These are phyloP conservation scores for Galeopsis tetrahit DNA, from an alignment of 257 asterid species.

Conservation along the genomic window DNA sequence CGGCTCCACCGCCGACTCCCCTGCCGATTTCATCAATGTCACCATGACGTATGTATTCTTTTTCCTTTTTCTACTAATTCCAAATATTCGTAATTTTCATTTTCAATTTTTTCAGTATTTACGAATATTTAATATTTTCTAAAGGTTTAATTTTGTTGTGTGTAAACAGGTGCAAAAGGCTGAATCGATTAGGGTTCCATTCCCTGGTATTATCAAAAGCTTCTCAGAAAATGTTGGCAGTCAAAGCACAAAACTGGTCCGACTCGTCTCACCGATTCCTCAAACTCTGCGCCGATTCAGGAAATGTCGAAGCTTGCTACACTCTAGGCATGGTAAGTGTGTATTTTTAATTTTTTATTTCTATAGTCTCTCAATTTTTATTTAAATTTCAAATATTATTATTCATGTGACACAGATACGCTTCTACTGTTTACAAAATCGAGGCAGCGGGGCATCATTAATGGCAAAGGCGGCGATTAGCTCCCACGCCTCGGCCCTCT, in stretches of 20 bases:
- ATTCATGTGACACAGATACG: slow-evolving; percentile 65
- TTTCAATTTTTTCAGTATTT: background rate
- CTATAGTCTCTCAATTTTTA: too few species aligned
- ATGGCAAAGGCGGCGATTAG: slow-evolving; percentile 97
- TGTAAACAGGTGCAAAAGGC: slow-evolving; percentile 75
- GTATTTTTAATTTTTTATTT: background rate
- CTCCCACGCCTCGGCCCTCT: slow-evolving; percentile 88
- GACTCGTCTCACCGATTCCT: slow-evolving; percentile 82
- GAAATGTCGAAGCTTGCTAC: slow-evolving; percentile 84
- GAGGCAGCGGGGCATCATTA: slow-evolving; percentile 85
- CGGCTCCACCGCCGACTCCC: slow-evolving; percentile 62
- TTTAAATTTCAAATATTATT: background rate
- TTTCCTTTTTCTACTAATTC: background rate
- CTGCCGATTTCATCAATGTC: slow-evolving; percentile 74
- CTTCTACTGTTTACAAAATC: slow-evolving; percentile 82
- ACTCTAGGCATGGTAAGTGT: slow-evolving; percentile 88
- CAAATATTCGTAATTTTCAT: background rate
- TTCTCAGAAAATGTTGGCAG: slow-evolving; percentile 56
- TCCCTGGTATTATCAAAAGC: slow-evolving; percentile 76
- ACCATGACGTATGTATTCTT: slow-evolving; percentile 60
- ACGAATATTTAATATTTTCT: too few species aligned
- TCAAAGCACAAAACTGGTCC: slow-evolving; percentile 77
- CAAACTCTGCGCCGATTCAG: slow-evolving; percentile 84
- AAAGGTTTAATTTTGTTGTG: background rate
- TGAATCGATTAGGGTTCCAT: slow-evolving; percentile 69